Evolutionary conservation across 108 stramenopile genomes (phyloP), one percentile per base, ranked within the genome.

Genomic region (Aureococcus anophagefferens): DNA sequence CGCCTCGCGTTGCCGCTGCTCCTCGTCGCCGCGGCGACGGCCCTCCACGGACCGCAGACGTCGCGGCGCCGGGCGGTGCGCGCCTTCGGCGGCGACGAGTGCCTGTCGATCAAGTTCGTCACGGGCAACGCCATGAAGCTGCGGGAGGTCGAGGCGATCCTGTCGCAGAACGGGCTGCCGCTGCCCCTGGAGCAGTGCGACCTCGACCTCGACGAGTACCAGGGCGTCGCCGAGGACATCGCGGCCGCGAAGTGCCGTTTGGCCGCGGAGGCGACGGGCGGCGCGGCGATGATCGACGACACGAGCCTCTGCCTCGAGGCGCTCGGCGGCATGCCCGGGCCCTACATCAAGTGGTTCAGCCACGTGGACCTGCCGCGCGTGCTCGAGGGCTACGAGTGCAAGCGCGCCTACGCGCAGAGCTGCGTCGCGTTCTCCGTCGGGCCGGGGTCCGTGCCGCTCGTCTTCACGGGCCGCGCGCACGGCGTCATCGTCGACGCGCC

Each of bases 331-430:
- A 94, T 98, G 82, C 99, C 99, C 0, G 99, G 99, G 31, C 94
- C 96, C 0, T 99, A 96, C 83, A 98, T 99, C 68, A 99, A 99
- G 85, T 99, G 95, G 94, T 99, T 98, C 79, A 86, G 79, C 5
- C 91, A 90, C 68, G 88, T 92, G 28, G 96, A 96, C 30, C 80
- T 98, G 16, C 90, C 89, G 80, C 88, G 90, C 64, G 86, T 97
- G 80, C 80, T 93, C 46, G 79, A 84, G 34, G 96, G 89, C 46
- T 98, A 91, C 71, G 91, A 93, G 66, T 96, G 97, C 73, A 97
- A 97, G 77, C 81, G 85, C 15, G 99, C 97, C 5, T 91, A 89
- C 14, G 99, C 99, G 33, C 93, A 94, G 31, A 98, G 96, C 76
- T 94, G 94, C 0, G 83, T 98, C 71, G 95, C 99, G 9, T 97